Conservation (phyloP, 2,329 filamentous ascomycete genomes). For the Whalleya microplaca region DNA sequence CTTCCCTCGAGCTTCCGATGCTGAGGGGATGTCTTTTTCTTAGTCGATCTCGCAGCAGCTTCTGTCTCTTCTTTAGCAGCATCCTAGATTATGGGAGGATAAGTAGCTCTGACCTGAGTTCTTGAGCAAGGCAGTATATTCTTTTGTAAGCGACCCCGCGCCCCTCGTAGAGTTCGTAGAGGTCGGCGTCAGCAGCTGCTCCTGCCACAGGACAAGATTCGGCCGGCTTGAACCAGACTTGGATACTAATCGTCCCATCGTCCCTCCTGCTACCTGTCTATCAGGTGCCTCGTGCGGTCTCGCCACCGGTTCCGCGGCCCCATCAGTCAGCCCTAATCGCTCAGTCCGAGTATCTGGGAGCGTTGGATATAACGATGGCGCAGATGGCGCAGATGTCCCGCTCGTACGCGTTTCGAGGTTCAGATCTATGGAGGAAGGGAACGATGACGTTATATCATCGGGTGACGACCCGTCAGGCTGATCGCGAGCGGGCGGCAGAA, state of each 20-base stretch:
- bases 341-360: slow-evolving; percentile 20
- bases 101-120: slow-evolving; percentile 19
- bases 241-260: slow-evolving; percentile 51
- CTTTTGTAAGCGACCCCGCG: slow-evolving; percentile 39
- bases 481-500: slow-evolving; percentile 40
- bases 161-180: slow-evolving; percentile 36
- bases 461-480: slow-evolving; percentile 27
- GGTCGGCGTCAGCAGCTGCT: slow-evolving; percentile 48
- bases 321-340: slow-evolving; percentile 28
- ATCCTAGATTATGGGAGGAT: background rate
- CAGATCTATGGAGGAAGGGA: slow-evolving; percentile 16
- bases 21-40: slow-evolving; percentile 31
- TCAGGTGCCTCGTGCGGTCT: slow-evolving; percentile 25
- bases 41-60: slow-evolving; percentile 22
- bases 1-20: slow-evolving; percentile 17
- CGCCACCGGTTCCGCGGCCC: slow-evolving; percentile 18
- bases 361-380: slow-evolving; percentile 26
- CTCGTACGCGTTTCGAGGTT: slow-evolving; percentile 23
- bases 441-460: slow-evolving; percentile 30
- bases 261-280: slow-evolving; percentile 25
- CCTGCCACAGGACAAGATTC: slow-evolving; percentile 46
- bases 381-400: slow-evolving; percentile 11
- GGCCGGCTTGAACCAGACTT: slow-evolving; percentile 50
- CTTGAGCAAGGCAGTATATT: slow-evolving; percentile 41
- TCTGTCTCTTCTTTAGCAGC: slow-evolving; percentile 3